phyloP scores from a whole-genome alignment of 192 early-diverging fungal species.

The Coemansia sp. region DNA sequence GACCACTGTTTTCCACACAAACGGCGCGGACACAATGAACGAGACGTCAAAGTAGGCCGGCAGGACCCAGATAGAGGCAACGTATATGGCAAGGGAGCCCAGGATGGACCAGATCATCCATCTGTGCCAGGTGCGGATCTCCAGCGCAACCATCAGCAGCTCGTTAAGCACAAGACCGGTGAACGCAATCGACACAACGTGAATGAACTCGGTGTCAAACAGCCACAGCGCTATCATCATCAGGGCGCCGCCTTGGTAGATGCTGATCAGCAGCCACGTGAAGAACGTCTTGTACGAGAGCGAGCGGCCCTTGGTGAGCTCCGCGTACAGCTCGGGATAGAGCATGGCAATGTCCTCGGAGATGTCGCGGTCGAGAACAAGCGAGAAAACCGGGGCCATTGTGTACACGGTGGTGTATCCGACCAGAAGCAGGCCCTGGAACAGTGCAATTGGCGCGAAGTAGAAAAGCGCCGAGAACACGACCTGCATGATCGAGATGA shows the following conservation, averaged over 20 bases:
- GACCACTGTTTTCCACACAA: conserved; percentile 88
- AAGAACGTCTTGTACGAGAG: conserved; percentile 94
- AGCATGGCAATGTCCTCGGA: conserved; percentile 85
- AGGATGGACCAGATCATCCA: conserved; percentile 87
- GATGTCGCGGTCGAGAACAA: conserved; percentile 91
- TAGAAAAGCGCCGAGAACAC: conserved; percentile 96
- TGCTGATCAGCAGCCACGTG: conserved; percentile 90
- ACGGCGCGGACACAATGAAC: conserved; percentile 83
- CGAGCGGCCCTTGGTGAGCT: conserved; percentile 90
- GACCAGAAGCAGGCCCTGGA: conserved; percentile 83
- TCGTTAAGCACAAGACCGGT: conserved; percentile 94
- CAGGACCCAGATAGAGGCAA: conserved; percentile 86
- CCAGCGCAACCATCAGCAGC: conserved; percentile 92
- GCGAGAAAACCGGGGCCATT: conserved; percentile 94
- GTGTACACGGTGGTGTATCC: conserved; percentile 98
- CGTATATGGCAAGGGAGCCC: conserved; percentile 78
- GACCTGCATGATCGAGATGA: conserved; percentile 97
- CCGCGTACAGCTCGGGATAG: conserved; percentile 94
- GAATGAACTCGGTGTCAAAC: conserved; percentile 94
- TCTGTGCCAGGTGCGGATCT: conserved; percentile 92
- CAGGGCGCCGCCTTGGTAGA: conserved; percentile 95
- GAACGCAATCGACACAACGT: conserved; percentile 94
- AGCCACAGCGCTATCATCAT: conserved; percentile 94
- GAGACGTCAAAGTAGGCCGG: conserved; percentile 88
- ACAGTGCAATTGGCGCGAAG: conserved; percentile 95